Evolutionary conservation across 345 rosid genomes (phyloP).

Genomic region (Orychophragmus violaceus): DNA sequence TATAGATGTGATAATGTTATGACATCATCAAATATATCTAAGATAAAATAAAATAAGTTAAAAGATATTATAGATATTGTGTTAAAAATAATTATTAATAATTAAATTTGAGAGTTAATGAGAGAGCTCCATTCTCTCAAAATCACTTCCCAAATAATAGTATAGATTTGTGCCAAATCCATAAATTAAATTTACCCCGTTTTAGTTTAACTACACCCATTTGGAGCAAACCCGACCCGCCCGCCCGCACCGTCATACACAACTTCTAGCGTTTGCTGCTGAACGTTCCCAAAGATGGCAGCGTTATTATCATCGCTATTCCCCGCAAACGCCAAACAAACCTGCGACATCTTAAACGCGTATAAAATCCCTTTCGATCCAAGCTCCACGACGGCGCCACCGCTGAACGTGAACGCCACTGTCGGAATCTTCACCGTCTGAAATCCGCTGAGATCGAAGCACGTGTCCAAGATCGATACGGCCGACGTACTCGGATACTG

Average conservation of each 20-base stretch:
- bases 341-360: constrained; percentile 36
- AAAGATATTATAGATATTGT: no score
- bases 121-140: no score
- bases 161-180: constrained; percentile 16
- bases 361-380: constrained; percentile 45
- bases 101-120: no score
- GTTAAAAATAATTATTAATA: no score
- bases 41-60: no score
- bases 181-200: not conserved
- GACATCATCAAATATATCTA: no score
- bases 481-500: constrained; percentile 51
- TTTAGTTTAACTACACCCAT: constrained; percentile 41
- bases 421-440: constrained; percentile 37
- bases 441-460: constrained; percentile 51
- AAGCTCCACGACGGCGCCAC: constrained; percentile 41
- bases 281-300: constrained; percentile 64
- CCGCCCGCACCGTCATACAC: constrained; percentile 58
- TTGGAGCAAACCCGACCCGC: constrained; percentile 60
- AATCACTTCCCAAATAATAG: no score
- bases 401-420: constrained; percentile 44
- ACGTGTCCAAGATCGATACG: constrained; percentile 67
- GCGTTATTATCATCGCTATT: constrained; percentile 46
- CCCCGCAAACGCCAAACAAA: constrained; percentile 77
- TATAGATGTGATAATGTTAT: no score
- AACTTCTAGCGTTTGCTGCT: constrained; percentile 66